Percentiles rank a stretch among this genome's conserved stretches.
These are phyloP conservation scores for Scedosporium apiospermum DNA, from an alignment of 2,329 filamentous ascomycete species.

Conservation along the genomic window DNA sequence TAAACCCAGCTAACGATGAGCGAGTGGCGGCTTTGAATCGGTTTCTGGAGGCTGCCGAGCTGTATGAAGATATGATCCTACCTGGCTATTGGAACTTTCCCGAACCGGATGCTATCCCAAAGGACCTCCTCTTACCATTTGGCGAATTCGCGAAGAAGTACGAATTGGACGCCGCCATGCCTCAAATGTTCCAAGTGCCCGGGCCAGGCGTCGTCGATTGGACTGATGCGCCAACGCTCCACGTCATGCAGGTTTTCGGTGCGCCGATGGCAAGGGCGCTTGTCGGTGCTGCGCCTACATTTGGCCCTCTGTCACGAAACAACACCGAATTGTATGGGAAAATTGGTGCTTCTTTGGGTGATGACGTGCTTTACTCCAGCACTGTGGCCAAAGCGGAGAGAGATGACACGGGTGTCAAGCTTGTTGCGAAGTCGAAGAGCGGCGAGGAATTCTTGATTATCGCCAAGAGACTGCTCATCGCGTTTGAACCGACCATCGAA, in stretches of 20 bases:
- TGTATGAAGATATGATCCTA: conserved; percentile 21
- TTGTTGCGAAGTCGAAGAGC: conserved; percentile 7
- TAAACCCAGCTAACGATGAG: conserved; percentile 12
- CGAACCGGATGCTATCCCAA: conserved; percentile 21
- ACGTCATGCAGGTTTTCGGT: conserved; percentile 32
- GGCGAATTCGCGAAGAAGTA: conserved; percentile 38
- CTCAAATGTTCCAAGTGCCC: conserved; percentile 27
- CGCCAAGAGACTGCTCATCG: conserved; percentile 16
- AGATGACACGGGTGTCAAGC: conserved; percentile 10
- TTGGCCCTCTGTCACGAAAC: conserved; percentile 22
- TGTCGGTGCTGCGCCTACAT: conserved; percentile 17
- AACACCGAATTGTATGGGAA: conserved; percentile 31
- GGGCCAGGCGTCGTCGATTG: conserved; percentile 35
- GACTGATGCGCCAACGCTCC: conserved; percentile 30
- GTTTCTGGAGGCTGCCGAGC: conserved; percentile 18
- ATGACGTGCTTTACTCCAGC: conserved; percentile 26
- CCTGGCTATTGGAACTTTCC: conserved; percentile 30
- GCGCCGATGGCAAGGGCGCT: conserved; percentile 24
- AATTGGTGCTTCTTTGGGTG: conserved; percentile 22
- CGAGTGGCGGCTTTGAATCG: conserved; percentile 15
- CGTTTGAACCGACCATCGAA: conserved; percentile 14
- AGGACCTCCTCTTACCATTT: conserved; percentile 32
- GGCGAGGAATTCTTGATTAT: conserved; percentile 11
- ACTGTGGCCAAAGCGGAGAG: conserved; percentile 22
- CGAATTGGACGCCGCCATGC: conserved; percentile 29